These are phyloP conservation scores for Plasmodium vivax DNA, from an alignment of 169 alveolate genomes.

Conservation along the genomic window DNA sequence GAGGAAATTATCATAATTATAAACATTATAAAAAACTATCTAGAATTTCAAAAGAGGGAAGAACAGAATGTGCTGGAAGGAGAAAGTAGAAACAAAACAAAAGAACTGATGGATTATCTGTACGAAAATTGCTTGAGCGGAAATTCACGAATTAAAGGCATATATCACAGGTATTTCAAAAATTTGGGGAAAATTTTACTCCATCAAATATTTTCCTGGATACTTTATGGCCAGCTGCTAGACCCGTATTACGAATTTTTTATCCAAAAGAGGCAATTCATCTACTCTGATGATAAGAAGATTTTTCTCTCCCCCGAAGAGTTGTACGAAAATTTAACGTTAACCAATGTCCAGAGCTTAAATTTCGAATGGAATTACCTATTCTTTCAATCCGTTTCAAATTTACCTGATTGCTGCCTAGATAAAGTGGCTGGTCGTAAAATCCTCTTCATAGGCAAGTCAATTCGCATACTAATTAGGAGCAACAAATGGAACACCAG, in stretches of 20 bases:
- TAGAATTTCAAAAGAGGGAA: constrained; percentile 68
- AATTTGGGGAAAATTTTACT: constrained; percentile 70
- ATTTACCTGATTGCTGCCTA: constrained; percentile 72
- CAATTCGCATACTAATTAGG: constrained; percentile 78
- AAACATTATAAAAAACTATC: constrained; percentile 66
- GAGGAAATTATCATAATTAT: constrained; percentile 73
- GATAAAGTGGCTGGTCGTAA: constrained; percentile 55
- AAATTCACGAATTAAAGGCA: constrained; percentile 36
- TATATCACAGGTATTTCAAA: constrained; percentile 54
- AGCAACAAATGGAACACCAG: constrained; percentile 72
- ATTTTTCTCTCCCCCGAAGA: constrained; percentile 72
- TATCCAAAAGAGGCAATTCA: constrained; percentile 74
- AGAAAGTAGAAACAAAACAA: constrained; percentile 58
- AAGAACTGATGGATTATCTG: constrained; percentile 74
- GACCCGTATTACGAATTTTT: constrained; percentile 82
- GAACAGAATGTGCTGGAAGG: constrained; percentile 62
- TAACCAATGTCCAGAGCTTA: constrained; percentile 73
- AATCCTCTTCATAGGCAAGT: constrained; percentile 82
- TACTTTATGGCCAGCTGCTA: constrained; percentile 79
- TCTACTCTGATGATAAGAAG: constrained; percentile 69
- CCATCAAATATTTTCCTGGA: constrained; percentile 78
- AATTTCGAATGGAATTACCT: constrained; percentile 82
- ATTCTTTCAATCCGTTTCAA: constrained; percentile 75
- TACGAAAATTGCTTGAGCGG: constrained; percentile 71
- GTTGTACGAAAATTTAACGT: constrained; percentile 70